Base-by-base conservation (phyloP, 2,329 filamentous ascomycete genomes). In the Coniochaeta sp. region DNA sequence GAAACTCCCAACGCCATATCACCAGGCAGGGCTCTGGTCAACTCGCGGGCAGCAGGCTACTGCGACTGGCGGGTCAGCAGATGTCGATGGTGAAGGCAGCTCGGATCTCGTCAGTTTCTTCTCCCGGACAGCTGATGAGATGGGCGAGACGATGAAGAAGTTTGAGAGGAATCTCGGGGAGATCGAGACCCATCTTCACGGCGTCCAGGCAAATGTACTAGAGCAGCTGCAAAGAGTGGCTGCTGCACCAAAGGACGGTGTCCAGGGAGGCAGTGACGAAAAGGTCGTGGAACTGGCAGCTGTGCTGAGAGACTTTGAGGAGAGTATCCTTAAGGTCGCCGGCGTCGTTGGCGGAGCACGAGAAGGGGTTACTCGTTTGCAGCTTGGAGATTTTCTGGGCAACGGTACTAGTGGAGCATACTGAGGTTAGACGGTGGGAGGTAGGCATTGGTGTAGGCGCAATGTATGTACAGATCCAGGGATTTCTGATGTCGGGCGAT, bases 21-120 rank as follows among this genome's bases (percentile, higher is more conserved):
- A 82, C 66, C 76, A 75, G 34, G 69, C 75, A 14, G 72, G 75
- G 8, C 70, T 79, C 55, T 79, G 76, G 76, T 75, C 73, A 30
- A 71, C 69, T 8, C 40, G 59, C 72, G 32, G 74, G 77, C 61
- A 75, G 78, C 50, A 75, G 79, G 34, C 77, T 79, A 63, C 26
- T 67, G 71, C 60, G 71, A 78, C n/a, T 62, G 66, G 73, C 24
- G 66, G 70, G 59, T 72, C 74, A 34, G 72, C 75, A 44, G 75
- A 75, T 59, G 69, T 73, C 9, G 77, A 79, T 54, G 77, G 78
- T 28, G 80, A 81, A 47, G 79, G 81, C 38, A 82, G 82, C 4
- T 77, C 80, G 57, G 86, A 86, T 65, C 73, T 89, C 28, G 83
- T 89, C 58, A 78, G 81, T 61, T 86, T 86, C 70, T 89, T 89